Evolutionary conservation across 768 basidiomycete species (phyloP), one percentile per base, ranked within the genome.

Genomic region (Basidioascus undulatus): DNA sequence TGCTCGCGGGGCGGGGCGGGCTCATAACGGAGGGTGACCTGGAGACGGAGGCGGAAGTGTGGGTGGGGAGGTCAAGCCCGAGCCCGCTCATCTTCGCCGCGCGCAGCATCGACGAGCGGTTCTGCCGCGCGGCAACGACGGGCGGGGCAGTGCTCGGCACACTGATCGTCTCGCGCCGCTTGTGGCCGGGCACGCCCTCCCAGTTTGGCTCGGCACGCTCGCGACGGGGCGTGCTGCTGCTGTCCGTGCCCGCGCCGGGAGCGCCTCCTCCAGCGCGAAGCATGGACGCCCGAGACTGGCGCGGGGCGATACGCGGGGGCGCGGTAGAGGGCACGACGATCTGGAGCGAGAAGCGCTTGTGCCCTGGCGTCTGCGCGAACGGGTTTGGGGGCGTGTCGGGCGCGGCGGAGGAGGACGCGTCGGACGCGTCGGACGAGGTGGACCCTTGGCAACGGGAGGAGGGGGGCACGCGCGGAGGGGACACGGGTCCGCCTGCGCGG

Each of bases 181-280:
- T 81, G 56, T 84, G 81, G 0, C 80, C 80, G 0, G 80, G 81
- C 4, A 82, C 72, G 45, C 77, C 72, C 19, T 67, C 66, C 54
- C 82, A 84, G 12, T 72, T 75, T 57, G 68, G 35, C 39, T 37
- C 24, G 24, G 27, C 42, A 2, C 31, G 60, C 13, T 63, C 64
- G n/a, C n/a, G n/a, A n/a, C n/a, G n/a, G n/a, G n/a, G n/a, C n/a
- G n/a, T n/a, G n/a, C n/a, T n/a, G n/a, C n/a, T n/a, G n/a, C n/a
- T n/a, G n/a, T n/a, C n/a, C n/a, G n/a, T n/a, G n/a, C n/a, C n/a
- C n/a, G n/a, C n/a, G n/a, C n/a, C n/a, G n/a, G n/a, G n/a, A n/a
- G n/a, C n/a, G n/a, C n/a, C n/a, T 21, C 35, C 27, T 7, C 77
- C 78, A 2, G 71, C 71, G 31, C 81, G 73, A 5, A 84, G 64